A percentile compares a stretch with the other conserved stretches of the same genome.
Evolutionary conservation across 441 rosid genomes (phyloP).

Genomic region (Euphorbia celastroides): DNA sequence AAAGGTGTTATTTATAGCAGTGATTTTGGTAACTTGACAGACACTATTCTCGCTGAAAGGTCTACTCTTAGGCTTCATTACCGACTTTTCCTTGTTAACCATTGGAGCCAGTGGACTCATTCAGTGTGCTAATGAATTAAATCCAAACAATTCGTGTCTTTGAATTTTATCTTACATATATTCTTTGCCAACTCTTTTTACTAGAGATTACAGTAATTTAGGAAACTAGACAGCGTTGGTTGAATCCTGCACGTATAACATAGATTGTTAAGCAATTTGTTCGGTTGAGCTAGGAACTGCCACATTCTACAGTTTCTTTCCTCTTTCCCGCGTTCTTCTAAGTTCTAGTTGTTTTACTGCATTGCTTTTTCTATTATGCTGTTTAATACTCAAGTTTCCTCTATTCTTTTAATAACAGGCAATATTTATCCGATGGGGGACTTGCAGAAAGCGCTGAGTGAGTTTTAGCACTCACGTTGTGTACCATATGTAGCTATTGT

Average conservation of each 20-base stretch:
- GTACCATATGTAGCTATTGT: constrained; percentile 26
- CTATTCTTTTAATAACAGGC: constrained; percentile 14
- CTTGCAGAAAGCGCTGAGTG: constrained; percentile 17
- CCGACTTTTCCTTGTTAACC: neutral
- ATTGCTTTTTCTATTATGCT: too few species aligned
- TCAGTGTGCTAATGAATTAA: neutral
- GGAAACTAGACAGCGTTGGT: neutral
- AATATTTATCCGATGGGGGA: constrained; percentile 4
- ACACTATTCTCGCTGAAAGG: neutral
- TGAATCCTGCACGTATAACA: neutral
- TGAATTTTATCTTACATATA: neutral
- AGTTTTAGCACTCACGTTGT: constrained; percentile 13
- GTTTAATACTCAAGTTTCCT: neutral
- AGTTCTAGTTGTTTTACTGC: neutral
- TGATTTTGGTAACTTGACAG: neutral
- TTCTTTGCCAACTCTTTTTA: neutral
- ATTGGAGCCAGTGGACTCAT: neutral
- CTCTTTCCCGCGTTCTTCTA: neutral
- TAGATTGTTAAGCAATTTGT: neutral
- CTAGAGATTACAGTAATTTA: neutral
- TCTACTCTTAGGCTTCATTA: neutral
- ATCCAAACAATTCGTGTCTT: neutral
- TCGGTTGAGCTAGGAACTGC: neutral
- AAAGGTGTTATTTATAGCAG: neutral
- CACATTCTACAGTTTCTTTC: neutral